Evolutionary conservation across 2,329 filamentous ascomycete genomes (phyloP), one percentile per base, ranked within the genome.

Genomic region (Xylogone sp.): DNA sequence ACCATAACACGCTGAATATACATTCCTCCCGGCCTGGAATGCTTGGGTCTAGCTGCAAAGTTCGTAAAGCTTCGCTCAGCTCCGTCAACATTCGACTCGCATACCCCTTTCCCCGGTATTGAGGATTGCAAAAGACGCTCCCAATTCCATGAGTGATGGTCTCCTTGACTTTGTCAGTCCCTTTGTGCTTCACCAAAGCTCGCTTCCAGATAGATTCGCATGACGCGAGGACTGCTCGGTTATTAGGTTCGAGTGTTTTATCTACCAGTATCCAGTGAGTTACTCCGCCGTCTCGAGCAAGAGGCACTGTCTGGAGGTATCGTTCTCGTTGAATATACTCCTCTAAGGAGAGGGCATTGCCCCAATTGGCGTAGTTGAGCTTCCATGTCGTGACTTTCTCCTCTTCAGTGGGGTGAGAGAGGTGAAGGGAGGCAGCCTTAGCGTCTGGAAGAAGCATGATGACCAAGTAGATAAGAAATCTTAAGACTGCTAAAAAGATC

Each of bases 1-100:
- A 96, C 69, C 85, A 96, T 8, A 97, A 75, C 7, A 95, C 80
- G 1, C 88, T 92, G 68, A 93, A 94, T 13, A 82, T 54, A 22
- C 69, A 56, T 66, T 76, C 65, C 64, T 67, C 58, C 66, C 64
- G 19, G 65, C 63, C 44, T 58, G 55, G 48, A 1, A 51, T 51
- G 1, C 70, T 67, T 34, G 69, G 64, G 24, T 74, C 73, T 52
- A 71, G 69, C 58, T 82, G 77, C 70, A 78, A 78, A 2, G 70
- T 76, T 55, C 75, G 72, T 42, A 84, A 62, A 49, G 69, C 72
- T 47, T 72, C 69, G 13, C 79, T 83, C 31, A 94, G 65, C 59
- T 92, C 83, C 42, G 69, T 68, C 67, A 92, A 79, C 85, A 94
- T 92, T 50, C 86, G 77, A 51, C 78, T 80, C 1, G 89, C 90